Conservation (phyloP, 2,329 filamentous ascomycete species). For the Arthrinium puccinioides region DNA sequence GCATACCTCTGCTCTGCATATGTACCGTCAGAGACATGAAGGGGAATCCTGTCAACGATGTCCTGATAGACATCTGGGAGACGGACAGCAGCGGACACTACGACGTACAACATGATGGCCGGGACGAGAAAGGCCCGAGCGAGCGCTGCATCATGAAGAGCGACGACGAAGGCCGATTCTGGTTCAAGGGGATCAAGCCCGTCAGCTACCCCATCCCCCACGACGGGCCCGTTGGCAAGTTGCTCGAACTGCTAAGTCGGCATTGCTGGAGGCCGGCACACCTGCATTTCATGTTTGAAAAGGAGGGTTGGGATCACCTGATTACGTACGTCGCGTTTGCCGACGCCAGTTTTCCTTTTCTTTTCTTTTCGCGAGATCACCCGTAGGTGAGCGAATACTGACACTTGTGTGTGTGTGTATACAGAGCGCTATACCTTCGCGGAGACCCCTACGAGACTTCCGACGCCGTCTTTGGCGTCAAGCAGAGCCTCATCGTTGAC, state of each 20-base stretch:
- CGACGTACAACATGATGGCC: constrained; percentile 67
- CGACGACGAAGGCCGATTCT: constrained; percentile 68
- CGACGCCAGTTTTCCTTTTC: constrained; percentile 29
- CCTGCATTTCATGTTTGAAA: constrained; percentile 86
- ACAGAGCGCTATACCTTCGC: constrained; percentile 67
- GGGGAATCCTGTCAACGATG: constrained; percentile 55
- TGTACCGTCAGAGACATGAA: constrained; percentile 61
- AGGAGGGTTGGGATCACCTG: constrained; percentile 68
- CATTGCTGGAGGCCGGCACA: constrained; percentile 73
- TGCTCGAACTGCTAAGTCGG: constrained; percentile 59
- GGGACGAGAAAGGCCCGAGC: constrained; percentile 49
- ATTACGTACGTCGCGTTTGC: no score
- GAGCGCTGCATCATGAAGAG: constrained; percentile 64
- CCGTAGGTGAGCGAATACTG: neutral
- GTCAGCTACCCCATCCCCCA: constrained; percentile 81
- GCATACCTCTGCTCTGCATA: constrained; percentile 64
- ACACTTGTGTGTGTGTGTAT: neutral
- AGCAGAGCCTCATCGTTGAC: constrained; percentile 69
- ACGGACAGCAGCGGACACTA: constrained; percentile 76
- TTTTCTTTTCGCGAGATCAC: no score
- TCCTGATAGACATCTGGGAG: constrained; percentile 79
- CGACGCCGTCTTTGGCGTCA: constrained; percentile 83
- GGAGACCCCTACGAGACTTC: constrained; percentile 76
- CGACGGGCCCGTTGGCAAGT: constrained; percentile 73
- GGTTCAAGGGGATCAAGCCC: constrained; percentile 78